Conservation (phyloP, 2,329 filamentous ascomycete genomes). For the Cladosporium cucumerinum region DNA sequence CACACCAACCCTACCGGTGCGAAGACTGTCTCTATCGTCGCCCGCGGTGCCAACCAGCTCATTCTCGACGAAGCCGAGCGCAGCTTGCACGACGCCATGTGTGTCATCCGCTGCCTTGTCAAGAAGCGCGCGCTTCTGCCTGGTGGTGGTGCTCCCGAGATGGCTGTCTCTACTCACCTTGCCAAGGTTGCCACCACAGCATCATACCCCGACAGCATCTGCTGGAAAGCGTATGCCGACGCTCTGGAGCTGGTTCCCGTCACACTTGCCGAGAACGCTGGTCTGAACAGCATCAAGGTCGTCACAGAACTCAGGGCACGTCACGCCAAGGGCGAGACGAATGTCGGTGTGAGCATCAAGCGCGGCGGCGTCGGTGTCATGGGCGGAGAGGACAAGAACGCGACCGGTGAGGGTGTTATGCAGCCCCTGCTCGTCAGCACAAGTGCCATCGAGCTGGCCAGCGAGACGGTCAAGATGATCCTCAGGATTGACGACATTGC, state of each 20-base stretch:
- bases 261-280: slow-evolving; percentile 94
- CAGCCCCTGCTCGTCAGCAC: slow-evolving; percentile 96
- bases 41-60: slow-evolving; percentile 86
- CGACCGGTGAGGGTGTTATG: slow-evolving; percentile 62
- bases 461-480: slow-evolving; percentile 97
- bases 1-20: slow-evolving; percentile 56
- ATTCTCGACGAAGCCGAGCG: slow-evolving; percentile 97
- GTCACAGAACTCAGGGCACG: slow-evolving; percentile 92
- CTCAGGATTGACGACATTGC: slow-evolving; percentile 67
- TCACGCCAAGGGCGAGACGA: slow-evolving; percentile 92
- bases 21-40: slow-evolving; percentile 89
- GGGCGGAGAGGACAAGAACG: slow-evolving; percentile 56
- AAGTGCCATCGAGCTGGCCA: slow-evolving; percentile 92
- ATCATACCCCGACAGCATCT: slow-evolving; percentile 90
- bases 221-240: slow-evolving; percentile 98
- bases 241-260: slow-evolving; percentile 96
- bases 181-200: slow-evolving; percentile 77
- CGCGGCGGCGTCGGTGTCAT: slow-evolving; percentile 95
- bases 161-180: slow-evolving; percentile 87
- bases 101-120: slow-evolving; percentile 92
- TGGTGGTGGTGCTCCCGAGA: slow-evolving; percentile 92
- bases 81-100: slow-evolving; percentile 93
- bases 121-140: slow-evolving; percentile 99
- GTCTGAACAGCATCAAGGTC: slow-evolving; percentile 97
- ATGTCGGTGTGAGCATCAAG: slow-evolving; percentile 97